These are phyloP conservation scores for Botrytis cinerea DNA, from an alignment of 2,329 filamentous ascomycete species.

Conservation along the genomic window DNA sequence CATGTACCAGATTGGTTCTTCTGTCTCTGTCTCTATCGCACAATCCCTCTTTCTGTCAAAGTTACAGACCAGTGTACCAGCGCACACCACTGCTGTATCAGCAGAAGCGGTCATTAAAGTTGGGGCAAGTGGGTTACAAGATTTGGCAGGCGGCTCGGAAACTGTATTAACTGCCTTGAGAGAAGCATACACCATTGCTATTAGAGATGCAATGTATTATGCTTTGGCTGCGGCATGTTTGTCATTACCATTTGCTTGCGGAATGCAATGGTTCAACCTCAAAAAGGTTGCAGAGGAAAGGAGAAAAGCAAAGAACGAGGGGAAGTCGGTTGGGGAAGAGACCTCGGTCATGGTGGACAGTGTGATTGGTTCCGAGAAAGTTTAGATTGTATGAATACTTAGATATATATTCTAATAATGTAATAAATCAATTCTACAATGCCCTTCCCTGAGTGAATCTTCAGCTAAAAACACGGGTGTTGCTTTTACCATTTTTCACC, in stretches of 20 bases:
- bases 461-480: neutral
- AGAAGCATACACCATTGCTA: slow-evolving; percentile 13
- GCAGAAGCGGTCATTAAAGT: slow-evolving; percentile 2
- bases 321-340: neutral
- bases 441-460: neutral
- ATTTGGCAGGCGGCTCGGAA: neutral
- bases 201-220: slow-evolving; percentile 18
- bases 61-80: slow-evolving; percentile 6
- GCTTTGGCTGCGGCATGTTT: slow-evolving; percentile 9
- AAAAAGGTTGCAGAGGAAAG: slow-evolving; percentile 18
- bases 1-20: slow-evolving; percentile 12
- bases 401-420: neutral
- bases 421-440: neutral
- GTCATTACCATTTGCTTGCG: slow-evolving; percentile 12
- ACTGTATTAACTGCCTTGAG: neutral
- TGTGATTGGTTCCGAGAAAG: neutral
- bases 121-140: neutral
- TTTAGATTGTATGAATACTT: neutral
- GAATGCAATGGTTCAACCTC: slow-evolving; percentile 21
- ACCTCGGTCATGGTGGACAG: neutral
- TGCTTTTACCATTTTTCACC: neutral
- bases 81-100: neutral
- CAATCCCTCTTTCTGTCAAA: slow-evolving; percentile 21
- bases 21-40: slow-evolving; percentile 14
- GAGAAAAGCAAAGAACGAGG: neutral